Evolutionary conservation across 164 flowering plant species (phyloP).

Genomic region (Vitis rotundifolia): DNA sequence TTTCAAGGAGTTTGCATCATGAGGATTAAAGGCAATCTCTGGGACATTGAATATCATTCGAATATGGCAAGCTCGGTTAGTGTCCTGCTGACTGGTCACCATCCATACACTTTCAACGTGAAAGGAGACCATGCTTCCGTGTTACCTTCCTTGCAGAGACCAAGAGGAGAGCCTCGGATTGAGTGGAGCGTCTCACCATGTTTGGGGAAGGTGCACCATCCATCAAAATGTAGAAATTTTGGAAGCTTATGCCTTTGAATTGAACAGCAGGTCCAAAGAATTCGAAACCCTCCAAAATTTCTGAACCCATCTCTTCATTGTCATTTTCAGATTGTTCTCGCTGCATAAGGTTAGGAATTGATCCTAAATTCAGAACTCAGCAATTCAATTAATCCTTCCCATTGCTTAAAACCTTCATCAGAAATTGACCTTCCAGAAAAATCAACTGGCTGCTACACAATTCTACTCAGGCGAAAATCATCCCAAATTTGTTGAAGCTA

Average conservation of each 20-base stretch:
- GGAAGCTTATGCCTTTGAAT: constrained; percentile 30
- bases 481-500: no score
- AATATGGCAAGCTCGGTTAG: constrained; percentile 57
- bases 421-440: no score
- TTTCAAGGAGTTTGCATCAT: constrained; percentile 57
- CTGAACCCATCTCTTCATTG: constrained; percentile 31
- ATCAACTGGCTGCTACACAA: no score
- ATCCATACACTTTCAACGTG: constrained; percentile 70
- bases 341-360: constrained; percentile 5
- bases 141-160: no score
- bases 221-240: constrained; percentile 30
- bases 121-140: constrained; percentile 84
- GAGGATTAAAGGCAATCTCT: constrained; percentile 67
- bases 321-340: constrained; percentile 37
- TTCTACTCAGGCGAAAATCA: no score
- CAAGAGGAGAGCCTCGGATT: no score
- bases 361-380: neutral
- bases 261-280: constrained; percentile 17
- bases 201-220: constrained; percentile 14
- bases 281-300: constrained; percentile 27
- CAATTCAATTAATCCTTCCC: no score
- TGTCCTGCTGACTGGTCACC: constrained; percentile 74
- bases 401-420: no score
- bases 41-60: constrained; percentile 80
- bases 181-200: no score